Percentiles rank a stretch among this genome's conserved stretches.
These are phyloP conservation scores for Raffaelea arxii DNA, from an alignment of 2,329 filamentous ascomycete species.

Conservation along the genomic window DNA sequence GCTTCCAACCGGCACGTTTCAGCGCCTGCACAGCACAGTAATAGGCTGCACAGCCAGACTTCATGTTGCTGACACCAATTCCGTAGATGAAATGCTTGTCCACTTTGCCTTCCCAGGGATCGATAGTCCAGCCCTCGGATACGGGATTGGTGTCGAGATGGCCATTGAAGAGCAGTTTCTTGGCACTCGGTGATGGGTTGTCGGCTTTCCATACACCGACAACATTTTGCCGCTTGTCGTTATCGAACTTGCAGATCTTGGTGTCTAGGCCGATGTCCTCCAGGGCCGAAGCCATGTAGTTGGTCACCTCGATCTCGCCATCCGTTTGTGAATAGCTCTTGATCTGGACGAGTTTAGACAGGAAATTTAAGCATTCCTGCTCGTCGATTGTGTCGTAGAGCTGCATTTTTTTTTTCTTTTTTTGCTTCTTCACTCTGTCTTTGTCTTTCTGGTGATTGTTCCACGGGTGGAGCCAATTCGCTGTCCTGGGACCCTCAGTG, in stretches of 20 bases:
- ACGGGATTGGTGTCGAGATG: slow-evolving; percentile 21
- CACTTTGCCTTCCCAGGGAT: slow-evolving; percentile 20
- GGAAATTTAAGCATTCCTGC: slow-evolving; percentile 14
- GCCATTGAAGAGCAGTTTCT: slow-evolving; percentile 17
- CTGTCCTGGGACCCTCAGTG: too few relatives aligned
- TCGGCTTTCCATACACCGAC: slow-evolving; percentile 15
- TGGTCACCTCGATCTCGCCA: slow-evolving; percentile 16
- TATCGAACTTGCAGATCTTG: slow-evolving; percentile 14
- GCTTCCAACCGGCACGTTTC: slow-evolving; percentile 13
- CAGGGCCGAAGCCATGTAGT: slow-evolving; percentile 15
- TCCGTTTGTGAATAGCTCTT: slow-evolving; percentile 20
- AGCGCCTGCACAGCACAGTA: slow-evolving; percentile 17
- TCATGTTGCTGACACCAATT: slow-evolving; percentile 21
- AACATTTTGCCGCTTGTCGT: slow-evolving; percentile 15
- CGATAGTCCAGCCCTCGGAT: slow-evolving; percentile 19
- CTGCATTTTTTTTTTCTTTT: too few relatives aligned
- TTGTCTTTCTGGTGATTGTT: too few relatives aligned
- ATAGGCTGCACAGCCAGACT: slow-evolving; percentile 19
- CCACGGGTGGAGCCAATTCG: too few relatives aligned
- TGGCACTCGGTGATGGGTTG: slow-evolving; percentile 1
- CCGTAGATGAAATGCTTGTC: slow-evolving; percentile 19
- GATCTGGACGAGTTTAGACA: slow-evolving; percentile 17
- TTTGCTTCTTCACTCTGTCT: too few relatives aligned
- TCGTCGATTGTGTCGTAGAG: slow-evolving; percentile 15
- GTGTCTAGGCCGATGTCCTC: slow-evolving; percentile 16